Evolutionary conservation across 768 basidiomycete species (phyloP).

Genomic region (Termitomyces sp.): DNA sequence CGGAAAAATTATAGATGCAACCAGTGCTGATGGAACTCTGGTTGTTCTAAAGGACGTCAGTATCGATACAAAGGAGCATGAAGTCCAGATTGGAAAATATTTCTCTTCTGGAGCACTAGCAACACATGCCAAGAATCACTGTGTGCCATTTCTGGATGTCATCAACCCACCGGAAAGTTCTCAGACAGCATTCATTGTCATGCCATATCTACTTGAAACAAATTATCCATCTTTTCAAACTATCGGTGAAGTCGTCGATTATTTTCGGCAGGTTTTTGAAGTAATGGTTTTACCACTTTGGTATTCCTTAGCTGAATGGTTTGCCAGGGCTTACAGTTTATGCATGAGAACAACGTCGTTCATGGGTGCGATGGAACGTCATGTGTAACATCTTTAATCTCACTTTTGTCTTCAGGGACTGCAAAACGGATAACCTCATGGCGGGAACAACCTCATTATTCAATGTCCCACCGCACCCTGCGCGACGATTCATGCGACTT

Average conservation of each 20-base stretch:
- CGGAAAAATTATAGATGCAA: conserved; percentile 19
- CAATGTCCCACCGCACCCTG: background rate
- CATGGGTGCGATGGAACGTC: background rate
- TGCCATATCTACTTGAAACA: conserved; percentile 18
- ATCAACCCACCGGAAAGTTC: conserved; percentile 14
- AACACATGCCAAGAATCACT: conserved; percentile 24
- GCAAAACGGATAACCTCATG: background rate
- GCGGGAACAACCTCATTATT: background rate
- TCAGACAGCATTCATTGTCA: conserved; percentile 15
- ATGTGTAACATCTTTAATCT: background rate
- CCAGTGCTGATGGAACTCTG: conserved; percentile 20
- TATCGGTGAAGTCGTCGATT: background rate
- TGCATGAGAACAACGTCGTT: background rate
- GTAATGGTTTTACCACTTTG: background rate
- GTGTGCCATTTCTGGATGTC: conserved; percentile 21
- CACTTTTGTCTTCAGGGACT: background rate
- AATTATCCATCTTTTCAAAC: background rate
- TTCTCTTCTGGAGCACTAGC: conserved; percentile 8
- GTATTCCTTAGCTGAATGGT: background rate
- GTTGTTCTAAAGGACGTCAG: conserved; percentile 23
- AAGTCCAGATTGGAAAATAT: conserved; percentile 23
- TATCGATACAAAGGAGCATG: conserved; percentile 13
- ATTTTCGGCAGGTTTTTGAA: background rate
- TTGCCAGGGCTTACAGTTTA: background rate
- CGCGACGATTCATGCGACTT: background rate